These are phyloP conservation scores for Trichophyton simii DNA, from an alignment of 2,329 filamentous ascomycete genomes.

Conservation along the genomic window DNA sequence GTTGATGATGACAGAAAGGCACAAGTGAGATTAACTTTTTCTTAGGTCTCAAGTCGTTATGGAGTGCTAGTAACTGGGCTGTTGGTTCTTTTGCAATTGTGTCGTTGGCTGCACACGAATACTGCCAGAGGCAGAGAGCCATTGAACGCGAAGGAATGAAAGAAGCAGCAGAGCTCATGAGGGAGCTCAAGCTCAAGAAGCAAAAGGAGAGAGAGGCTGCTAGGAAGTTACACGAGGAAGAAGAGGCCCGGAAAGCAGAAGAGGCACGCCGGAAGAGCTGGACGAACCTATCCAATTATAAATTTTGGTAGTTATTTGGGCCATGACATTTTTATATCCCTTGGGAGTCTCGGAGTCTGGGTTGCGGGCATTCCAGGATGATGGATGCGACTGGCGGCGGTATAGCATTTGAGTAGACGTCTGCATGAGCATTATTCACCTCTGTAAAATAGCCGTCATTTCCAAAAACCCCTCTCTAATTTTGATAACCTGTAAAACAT, in stretches of 20 bases:
- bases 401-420: background rate
- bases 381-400: background rate
- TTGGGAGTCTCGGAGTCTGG: slow-evolving; percentile 1
- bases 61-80: slow-evolving; percentile 69
- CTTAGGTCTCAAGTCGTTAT: slow-evolving; percentile 42
- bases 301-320: slow-evolving; percentile 30
- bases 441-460: slow-evolving; percentile 4
- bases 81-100: slow-evolving; percentile 61
- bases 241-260: slow-evolving; percentile 24
- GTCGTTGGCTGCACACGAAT: slow-evolving; percentile 66
- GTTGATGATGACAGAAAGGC: background rate
- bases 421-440: slow-evolving; percentile 6
- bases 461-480: background rate
- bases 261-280: slow-evolving; percentile 32
- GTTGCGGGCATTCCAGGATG: background rate
- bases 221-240: slow-evolving; percentile 26
- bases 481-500: background rate
- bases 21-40: slow-evolving; percentile 6
- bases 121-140: slow-evolving; percentile 61
- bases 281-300: slow-evolving; percentile 34
- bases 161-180: slow-evolving; percentile 69
- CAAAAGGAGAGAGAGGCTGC: slow-evolving; percentile 37
- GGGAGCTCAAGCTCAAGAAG: slow-evolving; percentile 57
- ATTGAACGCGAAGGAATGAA: slow-evolving; percentile 75
- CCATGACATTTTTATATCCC: slow-evolving; percentile 4